phyloP scores from a whole-genome alignment of 148 eudicot species.

The Drosera capensis region DNA sequence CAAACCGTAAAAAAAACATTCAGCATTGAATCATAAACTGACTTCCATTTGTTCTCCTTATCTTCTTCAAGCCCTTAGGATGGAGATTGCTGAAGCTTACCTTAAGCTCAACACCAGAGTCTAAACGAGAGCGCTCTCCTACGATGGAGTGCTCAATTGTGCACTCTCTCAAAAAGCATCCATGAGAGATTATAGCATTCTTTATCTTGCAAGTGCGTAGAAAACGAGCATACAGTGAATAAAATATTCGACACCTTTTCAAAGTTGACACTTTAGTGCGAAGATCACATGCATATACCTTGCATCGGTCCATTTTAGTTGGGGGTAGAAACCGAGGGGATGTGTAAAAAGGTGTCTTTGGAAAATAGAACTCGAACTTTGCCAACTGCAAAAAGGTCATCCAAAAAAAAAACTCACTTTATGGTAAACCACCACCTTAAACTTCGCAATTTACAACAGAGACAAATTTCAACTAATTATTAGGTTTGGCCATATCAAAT shows the following conservation, averaged over 20 bases:
- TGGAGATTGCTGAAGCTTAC: conserved; percentile 13
- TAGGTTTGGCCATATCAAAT: too few species aligned
- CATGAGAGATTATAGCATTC: conserved; percentile 90
- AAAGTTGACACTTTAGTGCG: not conserved
- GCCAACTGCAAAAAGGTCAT: conserved; percentile 32
- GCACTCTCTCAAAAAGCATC: conserved; percentile 90
- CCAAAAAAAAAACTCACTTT: too few species aligned
- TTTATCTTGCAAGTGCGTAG: conserved; percentile 46
- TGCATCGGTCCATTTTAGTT: conserved; percentile 72
- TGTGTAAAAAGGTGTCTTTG: conserved; percentile 91
- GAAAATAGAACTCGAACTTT: conserved; percentile 74
- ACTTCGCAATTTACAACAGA: too few species aligned
- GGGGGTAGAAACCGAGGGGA: conserved; percentile 92
- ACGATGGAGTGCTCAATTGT: conserved; percentile 67
- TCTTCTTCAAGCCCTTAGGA: not conserved
- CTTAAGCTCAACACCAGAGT: conserved; percentile 81
- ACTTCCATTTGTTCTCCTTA: not conserved
- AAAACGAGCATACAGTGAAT: not conserved
- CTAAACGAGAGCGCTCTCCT: conserved; percentile 91
- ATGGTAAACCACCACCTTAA: not conserved
- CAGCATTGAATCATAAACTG: not conserved
- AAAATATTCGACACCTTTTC: not conserved
- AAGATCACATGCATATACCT: conserved; percentile 26
- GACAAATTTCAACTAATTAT: too few species aligned
- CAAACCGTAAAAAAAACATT: not conserved